phyloP scores from a whole-genome alignment of 192 early-diverging fungal species.

The Podila epigama region DNA sequence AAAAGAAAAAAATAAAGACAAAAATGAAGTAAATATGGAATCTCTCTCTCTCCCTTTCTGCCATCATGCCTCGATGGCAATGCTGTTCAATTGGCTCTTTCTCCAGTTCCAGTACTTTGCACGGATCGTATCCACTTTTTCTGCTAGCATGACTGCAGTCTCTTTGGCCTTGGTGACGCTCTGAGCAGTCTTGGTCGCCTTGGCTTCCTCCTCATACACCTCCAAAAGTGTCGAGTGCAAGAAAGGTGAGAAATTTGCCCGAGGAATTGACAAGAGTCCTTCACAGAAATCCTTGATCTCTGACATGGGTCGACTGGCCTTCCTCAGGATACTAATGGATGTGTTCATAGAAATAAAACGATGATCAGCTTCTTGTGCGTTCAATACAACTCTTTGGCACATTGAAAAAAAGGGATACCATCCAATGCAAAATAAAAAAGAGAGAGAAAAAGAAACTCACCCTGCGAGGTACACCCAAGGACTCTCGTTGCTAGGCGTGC shows the following conservation, averaged over 20 bases:
- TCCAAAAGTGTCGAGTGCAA: slow-evolving; percentile 52
- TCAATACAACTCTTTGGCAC: too few relatives aligned
- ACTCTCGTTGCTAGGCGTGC: slow-evolving; percentile 91
- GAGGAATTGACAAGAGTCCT: slow-evolving; percentile 17
- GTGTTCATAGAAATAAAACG: background rate
- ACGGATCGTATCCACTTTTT: slow-evolving; percentile 69
- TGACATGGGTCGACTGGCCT: slow-evolving; percentile 23
- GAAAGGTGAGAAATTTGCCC: slow-evolving; percentile 47
- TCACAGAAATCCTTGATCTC: slow-evolving; percentile 55
- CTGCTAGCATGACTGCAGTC: slow-evolving; percentile 56
- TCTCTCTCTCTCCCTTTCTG: background rate
- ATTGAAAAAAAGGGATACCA: too few relatives aligned
- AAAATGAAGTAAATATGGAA: too few relatives aligned
- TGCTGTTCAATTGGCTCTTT: slow-evolving; percentile 35
- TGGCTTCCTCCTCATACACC: slow-evolving; percentile 57
- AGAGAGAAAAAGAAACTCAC: too few relatives aligned
- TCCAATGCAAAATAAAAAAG: too few relatives aligned
- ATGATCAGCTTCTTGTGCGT: too few relatives aligned
- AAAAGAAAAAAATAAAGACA: background rate
- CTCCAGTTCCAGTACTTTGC: slow-evolving; percentile 72
- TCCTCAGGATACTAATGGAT: slow-evolving; percentile 49
- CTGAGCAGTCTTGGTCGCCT: slow-evolving; percentile 2
- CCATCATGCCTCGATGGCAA: slow-evolving; percentile 10
- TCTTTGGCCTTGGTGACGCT: slow-evolving; percentile 44
- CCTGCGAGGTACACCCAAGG: slow-evolving; percentile 93